Evolutionary conservation across 2,329 filamentous ascomycete genomes (phyloP).

Genomic region (Trichoderma koningiopsis): DNA sequence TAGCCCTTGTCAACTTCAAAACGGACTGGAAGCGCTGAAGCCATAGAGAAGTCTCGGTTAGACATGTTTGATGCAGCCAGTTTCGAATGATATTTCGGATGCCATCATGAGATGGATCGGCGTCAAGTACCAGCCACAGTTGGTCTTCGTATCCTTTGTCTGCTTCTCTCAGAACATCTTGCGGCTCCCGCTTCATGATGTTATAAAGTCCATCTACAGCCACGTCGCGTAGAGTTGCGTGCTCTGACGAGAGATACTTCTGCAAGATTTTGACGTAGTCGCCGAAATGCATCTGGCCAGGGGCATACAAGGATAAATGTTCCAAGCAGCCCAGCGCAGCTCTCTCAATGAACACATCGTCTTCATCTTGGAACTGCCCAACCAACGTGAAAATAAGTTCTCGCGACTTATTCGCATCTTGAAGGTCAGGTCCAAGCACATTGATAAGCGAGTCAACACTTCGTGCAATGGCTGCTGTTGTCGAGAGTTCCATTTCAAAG

Average conservation of each 20-base stretch:
- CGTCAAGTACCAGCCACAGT: constrained; percentile 86
- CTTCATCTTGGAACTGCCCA: constrained; percentile 76
- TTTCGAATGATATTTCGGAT: constrained; percentile 87
- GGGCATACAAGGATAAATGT: constrained; percentile 88
- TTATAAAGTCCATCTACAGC: constrained; percentile 90
- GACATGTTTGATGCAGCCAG: constrained; percentile 89
- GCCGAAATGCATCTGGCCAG: constrained; percentile 79
- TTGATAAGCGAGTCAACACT: constrained; percentile 97
- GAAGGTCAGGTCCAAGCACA: constrained; percentile 90
- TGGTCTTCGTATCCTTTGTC: constrained; percentile 83
- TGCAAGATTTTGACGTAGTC: constrained; percentile 85
- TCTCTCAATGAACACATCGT: constrained; percentile 68
- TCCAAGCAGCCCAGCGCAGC: constrained; percentile 84
- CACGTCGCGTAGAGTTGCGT: constrained; percentile 71
- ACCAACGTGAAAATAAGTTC: constrained; percentile 89
- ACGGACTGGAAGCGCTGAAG: constrained; percentile 85
- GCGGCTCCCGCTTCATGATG: constrained; percentile 88
- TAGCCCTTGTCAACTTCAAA: constrained; percentile 81
- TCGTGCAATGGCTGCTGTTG: constrained; percentile 78
- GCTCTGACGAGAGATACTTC: constrained; percentile 70
- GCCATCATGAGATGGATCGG: constrained; percentile 71
- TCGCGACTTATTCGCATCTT: constrained; percentile 87
- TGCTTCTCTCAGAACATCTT: constrained; percentile 76
- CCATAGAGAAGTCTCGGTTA: constrained; percentile 81
- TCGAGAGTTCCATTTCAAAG: constrained; percentile 81